Evolutionary conservation across 805 yeast genomes (phyloP), one percentile per base, ranked within the genome.

Genomic region (Ogataea trehaloabstinens): DNA sequence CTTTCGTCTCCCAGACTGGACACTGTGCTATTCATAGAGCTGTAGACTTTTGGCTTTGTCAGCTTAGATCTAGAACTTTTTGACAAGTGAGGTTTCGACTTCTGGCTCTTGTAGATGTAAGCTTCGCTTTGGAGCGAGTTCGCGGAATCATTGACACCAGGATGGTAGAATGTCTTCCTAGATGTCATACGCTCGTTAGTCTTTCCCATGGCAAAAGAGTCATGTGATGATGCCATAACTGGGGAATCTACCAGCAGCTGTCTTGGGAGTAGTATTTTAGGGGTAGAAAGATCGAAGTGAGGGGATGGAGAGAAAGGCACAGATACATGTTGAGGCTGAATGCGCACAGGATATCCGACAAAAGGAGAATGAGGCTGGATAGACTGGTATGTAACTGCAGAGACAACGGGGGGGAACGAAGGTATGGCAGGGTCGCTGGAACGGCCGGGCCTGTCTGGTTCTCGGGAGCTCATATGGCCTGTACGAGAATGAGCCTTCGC

Each of bases 241-340:
- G 31, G 31, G 8, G 31, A 28, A 16, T 16, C 18, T 8, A 28
- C 31, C 8, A 28, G 31, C 15, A 28, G 31, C 15, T 28, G 31
- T 28, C 31, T 28, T 10, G 31, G 31, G 8, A 28, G 31, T 7
- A 28, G 8, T 8, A 16, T 28, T 7, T 28, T 28, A 7, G 31
- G 18, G 13, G 13, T n/a, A n/a, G 31, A 7, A 12, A 28, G 13
- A 16, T 28, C 31, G 15, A 10, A 28, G 15, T 10, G 18, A n/a
- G 31, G 8, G 18, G 18, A 7, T 16, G 31, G 31, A 16, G 31
- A 28, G 8, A 8, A 28, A 16, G 31, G 31, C 15, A 22, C 25
- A 8, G 25, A 12, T n/a, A 24, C 10, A n/a, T n/a, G 10, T 16
- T 28, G 8, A 7, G 8, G 31, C 7, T 28, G 31, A 7, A 28